phyloP scores from a whole-genome alignment of 768 basidiomycete genomes.

The Kwoniella sp. region DNA sequence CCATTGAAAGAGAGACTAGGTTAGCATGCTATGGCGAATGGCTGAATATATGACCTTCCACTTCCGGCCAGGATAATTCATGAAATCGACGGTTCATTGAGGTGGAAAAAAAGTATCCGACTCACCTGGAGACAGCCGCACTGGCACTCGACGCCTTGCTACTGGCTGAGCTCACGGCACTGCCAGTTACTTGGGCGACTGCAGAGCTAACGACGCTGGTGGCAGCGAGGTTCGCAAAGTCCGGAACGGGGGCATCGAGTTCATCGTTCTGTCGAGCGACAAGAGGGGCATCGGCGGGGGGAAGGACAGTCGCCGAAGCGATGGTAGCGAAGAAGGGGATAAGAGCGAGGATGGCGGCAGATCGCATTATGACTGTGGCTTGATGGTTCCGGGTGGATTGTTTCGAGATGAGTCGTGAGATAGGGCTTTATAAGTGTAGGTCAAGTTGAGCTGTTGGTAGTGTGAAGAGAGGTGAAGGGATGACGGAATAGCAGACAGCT shows the following conservation, averaged over 20 bases:
- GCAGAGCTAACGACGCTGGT: conserved; percentile 5
- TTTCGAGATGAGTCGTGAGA: neutral
- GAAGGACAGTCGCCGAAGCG: conserved; percentile 2
- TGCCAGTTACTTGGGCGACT: neutral
- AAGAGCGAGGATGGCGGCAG: conserved; percentile 5
- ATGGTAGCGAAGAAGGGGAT: conserved; percentile 15
- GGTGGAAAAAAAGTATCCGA: too few relatives aligned
- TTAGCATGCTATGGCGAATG: too few relatives aligned
- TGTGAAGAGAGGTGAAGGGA: neutral
- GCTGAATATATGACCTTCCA: too few relatives aligned
- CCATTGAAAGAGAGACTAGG: too few relatives aligned
- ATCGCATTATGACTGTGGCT: conserved; percentile 10
- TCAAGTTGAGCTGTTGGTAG: neutral
- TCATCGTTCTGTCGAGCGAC: conserved; percentile 13
- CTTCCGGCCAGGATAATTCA: too few relatives aligned
- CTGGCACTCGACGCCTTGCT: conserved; percentile 5
- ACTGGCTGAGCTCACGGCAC: neutral
- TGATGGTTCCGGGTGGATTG: neutral
- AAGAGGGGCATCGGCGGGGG: neutral
- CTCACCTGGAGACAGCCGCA: conserved; percentile 12
- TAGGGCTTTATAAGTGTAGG: neutral
- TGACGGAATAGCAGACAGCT: neutral
- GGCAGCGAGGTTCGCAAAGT: neutral
- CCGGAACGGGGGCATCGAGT: neutral
- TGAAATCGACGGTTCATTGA: too few relatives aligned